These are phyloP conservation scores for Colletotrichum lindemuthianum DNA, from an alignment of 2,329 filamentous ascomycete genomes.

Conservation along the genomic window DNA sequence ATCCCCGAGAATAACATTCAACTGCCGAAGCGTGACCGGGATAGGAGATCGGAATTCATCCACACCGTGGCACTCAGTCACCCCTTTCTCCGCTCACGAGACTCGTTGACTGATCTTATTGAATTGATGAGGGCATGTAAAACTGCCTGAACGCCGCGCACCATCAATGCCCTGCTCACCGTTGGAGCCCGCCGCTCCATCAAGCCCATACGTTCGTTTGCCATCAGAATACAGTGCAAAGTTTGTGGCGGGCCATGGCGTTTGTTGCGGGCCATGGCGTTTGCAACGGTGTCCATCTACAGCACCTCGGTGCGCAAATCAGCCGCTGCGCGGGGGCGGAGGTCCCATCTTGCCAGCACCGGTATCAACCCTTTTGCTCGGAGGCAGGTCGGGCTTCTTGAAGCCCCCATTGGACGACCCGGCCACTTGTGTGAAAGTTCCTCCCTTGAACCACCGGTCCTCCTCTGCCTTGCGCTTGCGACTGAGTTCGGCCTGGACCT, in stretches of 20 bases:
- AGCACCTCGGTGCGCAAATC: background rate
- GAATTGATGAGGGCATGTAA: background rate
- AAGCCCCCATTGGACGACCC: constrained; percentile 71
- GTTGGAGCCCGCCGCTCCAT: constrained; percentile 10
- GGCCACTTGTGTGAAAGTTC: constrained; percentile 92
- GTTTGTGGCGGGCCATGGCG: too few species aligned
- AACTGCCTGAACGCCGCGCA: constrained; percentile 24
- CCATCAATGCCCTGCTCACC: constrained; percentile 20
- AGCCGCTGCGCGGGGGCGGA: constrained; percentile 40
- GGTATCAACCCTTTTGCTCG: constrained; percentile 77
- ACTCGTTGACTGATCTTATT: background rate
- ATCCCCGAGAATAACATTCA: too few species aligned
- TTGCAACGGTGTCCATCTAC: too few species aligned
- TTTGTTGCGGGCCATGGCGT: too few species aligned
- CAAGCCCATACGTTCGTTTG: too few species aligned
- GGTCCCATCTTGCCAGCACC: constrained; percentile 65
- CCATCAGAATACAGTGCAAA: too few species aligned
- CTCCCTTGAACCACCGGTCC: constrained; percentile 95
- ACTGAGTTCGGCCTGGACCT: constrained; percentile 85
- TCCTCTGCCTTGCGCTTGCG: constrained; percentile 94
- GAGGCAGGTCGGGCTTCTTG: constrained; percentile 82
- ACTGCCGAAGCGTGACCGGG: too few species aligned
- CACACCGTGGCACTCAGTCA: too few species aligned
- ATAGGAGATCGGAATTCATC: too few species aligned
- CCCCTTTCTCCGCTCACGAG: background rate